Conservation (phyloP, 1,139 yeast species). For the Geotrichum histeridarum region DNA sequence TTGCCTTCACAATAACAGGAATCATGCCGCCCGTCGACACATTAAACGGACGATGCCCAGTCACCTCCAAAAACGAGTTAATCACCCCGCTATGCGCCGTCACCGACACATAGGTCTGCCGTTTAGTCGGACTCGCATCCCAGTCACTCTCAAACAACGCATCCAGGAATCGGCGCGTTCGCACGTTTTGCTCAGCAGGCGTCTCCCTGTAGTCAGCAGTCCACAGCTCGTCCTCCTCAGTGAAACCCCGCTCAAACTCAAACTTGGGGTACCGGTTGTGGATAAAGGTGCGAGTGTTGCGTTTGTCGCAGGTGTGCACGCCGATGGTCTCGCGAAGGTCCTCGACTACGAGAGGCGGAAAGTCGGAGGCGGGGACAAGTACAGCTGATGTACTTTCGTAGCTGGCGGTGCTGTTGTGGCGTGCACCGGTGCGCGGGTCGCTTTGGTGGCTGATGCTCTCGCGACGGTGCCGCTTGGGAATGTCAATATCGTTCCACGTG, state of each 20-base stretch:
- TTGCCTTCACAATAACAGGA: conserved; percentile 46
- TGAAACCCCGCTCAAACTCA: conserved; percentile 43
- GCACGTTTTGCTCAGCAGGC: conserved; percentile 46
- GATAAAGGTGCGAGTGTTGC: conserved; percentile 44
- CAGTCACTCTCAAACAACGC: conserved; percentile 38
- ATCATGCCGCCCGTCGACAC: conserved; percentile 65
- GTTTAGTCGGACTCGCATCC: conserved; percentile 32
- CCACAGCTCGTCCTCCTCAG: conserved; percentile 47
- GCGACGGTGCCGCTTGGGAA: neutral
- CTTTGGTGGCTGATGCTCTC: neutral
- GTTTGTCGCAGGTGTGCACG: conserved; percentile 59
- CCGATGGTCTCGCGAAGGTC: conserved; percentile 65
- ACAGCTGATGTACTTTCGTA: neutral
- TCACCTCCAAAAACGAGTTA: conserved; percentile 48
- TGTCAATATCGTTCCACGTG: conserved; percentile 51
- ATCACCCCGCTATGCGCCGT: conserved; percentile 65
- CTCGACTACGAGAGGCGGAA: conserved; percentile 42
- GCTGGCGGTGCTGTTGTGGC: neutral
- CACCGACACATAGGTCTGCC: conserved; percentile 37
- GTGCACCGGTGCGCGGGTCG: neutral
- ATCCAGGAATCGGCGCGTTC: conserved; percentile 50
- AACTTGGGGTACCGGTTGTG: conserved; percentile 37
- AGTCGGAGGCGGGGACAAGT: neutral
- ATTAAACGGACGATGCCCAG: conserved; percentile 51
- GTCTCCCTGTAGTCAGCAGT: conserved; percentile 44